Percentiles rank a stretch among this genome's conserved stretches.
phyloP scores from a whole-genome alignment of 2,329 filamentous ascomycete genomes.

The Akanthomyces muscarius region DNA sequence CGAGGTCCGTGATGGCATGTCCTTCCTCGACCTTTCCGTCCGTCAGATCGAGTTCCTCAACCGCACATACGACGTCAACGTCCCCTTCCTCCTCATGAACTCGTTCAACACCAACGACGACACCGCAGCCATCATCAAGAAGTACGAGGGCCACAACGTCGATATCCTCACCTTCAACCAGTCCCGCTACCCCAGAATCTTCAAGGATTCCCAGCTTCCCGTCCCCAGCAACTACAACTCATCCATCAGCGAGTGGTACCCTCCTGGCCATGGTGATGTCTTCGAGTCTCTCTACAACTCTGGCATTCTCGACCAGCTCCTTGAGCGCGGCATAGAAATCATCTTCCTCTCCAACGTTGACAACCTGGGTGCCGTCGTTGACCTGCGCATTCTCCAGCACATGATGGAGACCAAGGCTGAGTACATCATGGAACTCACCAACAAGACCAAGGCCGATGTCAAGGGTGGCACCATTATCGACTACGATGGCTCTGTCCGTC shows the following conservation, averaged over 20 bases:
- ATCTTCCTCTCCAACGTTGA: conserved; percentile 99
- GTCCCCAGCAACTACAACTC: conserved; percentile 88
- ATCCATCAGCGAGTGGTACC: conserved; percentile 94
- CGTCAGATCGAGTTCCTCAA: conserved; percentile 99
- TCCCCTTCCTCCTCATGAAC: conserved; percentile 99
- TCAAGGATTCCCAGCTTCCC: conserved; percentile 96
- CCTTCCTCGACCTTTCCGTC: conserved; percentile 96
- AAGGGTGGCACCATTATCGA: conserved; percentile 99
- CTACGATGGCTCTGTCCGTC: conserved; percentile 93
- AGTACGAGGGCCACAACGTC: conserved; percentile 99
- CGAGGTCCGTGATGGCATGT: conserved; percentile 99
- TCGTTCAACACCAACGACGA: conserved; percentile 99
- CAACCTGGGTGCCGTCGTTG: conserved; percentile 96
- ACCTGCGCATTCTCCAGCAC: conserved; percentile 97
- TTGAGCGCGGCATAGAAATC: conserved; percentile 92
- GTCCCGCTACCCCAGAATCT: conserved; percentile 94
- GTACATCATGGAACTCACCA: conserved; percentile 99
- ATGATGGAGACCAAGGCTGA: conserved; percentile 97
- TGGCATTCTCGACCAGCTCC: conserved; percentile 92
- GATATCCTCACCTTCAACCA: conserved; percentile 99
- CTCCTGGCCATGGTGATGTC: conserved; percentile 97
- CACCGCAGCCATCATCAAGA: conserved; percentile 99
- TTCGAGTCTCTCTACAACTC: conserved; percentile 99
- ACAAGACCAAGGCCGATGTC: conserved; percentile 99
- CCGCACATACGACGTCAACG: conserved; percentile 94